phyloP scores from a whole-genome alignment of 495 filamentous ascomycete genomes.

The Pseudevernia furfuracea region DNA sequence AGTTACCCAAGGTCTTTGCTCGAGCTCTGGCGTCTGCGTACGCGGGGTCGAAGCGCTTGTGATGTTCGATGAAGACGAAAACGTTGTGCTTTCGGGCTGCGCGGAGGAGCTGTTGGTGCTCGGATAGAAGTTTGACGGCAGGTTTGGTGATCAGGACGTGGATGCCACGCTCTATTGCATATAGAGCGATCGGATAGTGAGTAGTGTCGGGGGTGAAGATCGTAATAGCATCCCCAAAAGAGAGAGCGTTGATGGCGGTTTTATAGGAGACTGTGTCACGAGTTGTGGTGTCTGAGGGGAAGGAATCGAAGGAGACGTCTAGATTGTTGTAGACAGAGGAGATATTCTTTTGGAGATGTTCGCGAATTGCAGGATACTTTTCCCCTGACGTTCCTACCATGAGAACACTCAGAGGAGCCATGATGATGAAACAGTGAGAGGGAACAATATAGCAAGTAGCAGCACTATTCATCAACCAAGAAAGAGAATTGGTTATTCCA shows the following conservation, averaged over 20 bases:
- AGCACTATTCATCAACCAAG: neutral
- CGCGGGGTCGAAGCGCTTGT: conserved; percentile 90
- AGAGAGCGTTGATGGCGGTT: conserved; percentile 74
- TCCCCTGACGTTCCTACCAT: conserved; percentile 85
- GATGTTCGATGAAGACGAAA: conserved; percentile 91
- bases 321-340: conserved; percentile 77
- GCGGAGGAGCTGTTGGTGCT: conserved; percentile 68
- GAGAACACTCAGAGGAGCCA: conserved; percentile 75
- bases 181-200: conserved; percentile 89
- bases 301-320: conserved; percentile 75
- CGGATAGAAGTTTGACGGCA: conserved; percentile 71
- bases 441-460: neutral
- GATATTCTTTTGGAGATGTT: conserved; percentile 86
- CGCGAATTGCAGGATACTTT: conserved; percentile 84
- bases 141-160: conserved; percentile 95
- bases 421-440: conserved; percentile 25
- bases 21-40: conserved; percentile 76
- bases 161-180: conserved; percentile 77
- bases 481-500: neutral
- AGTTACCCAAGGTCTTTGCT: conserved; percentile 70
- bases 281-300: conserved; percentile 58
- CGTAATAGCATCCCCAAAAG: conserved; percentile 80
- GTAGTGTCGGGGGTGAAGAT: conserved; percentile 96
- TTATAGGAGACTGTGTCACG: conserved; percentile 82
- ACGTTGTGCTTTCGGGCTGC: conserved; percentile 68